Evolutionary conservation across 805 yeast species (phyloP).

Genomic region (Phaffomyces antillensis): DNA sequence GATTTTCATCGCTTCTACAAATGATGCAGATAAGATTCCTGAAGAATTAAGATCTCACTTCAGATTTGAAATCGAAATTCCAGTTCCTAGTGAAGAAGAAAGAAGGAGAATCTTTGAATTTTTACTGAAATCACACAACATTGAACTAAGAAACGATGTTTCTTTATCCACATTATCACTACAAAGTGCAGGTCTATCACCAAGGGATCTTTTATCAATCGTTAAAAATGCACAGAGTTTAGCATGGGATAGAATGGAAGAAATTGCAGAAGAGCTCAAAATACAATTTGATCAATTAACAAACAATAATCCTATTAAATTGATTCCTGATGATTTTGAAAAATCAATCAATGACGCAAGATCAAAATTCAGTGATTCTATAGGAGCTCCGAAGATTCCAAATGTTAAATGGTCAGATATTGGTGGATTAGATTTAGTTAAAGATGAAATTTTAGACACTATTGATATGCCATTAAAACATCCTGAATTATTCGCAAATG

Average conservation of each 20-base stretch:
- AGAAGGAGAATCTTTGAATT: conserved; percentile 55
- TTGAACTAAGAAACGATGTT: conserved; percentile 40
- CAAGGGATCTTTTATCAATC: conserved; percentile 70
- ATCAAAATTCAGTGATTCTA: conserved; percentile 83
- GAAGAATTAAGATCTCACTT: conserved; percentile 59
- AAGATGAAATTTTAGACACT: conserved; percentile 89
- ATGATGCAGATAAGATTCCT: conserved; percentile 62
- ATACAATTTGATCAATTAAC: conserved; percentile 11
- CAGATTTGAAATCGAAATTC: conserved; percentile 69
- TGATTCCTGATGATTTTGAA: conserved; percentile 57
- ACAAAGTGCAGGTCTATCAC: conserved; percentile 90
- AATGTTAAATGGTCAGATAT: conserved; percentile 95
- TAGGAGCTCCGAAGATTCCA: conserved; percentile 96
- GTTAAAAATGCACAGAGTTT: conserved; percentile 54
- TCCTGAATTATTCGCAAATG: conserved; percentile 82
- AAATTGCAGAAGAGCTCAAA: conserved; percentile 16
- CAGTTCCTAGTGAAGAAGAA: conserved; percentile 76
- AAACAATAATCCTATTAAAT: conserved; percentile 44
- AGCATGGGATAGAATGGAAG: conserved; percentile 44
- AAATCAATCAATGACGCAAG: conserved; percentile 74
- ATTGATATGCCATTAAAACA: conserved; percentile 93
- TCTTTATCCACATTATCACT: conserved; percentile 53
- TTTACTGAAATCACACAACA: conserved; percentile 28
- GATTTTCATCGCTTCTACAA: conserved; percentile 58
- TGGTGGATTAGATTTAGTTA: conserved; percentile 88